Evolutionary conservation across 2,329 filamentous ascomycete genomes (phyloP).

Genomic region (Teratosphaeriaceae sp.): DNA sequence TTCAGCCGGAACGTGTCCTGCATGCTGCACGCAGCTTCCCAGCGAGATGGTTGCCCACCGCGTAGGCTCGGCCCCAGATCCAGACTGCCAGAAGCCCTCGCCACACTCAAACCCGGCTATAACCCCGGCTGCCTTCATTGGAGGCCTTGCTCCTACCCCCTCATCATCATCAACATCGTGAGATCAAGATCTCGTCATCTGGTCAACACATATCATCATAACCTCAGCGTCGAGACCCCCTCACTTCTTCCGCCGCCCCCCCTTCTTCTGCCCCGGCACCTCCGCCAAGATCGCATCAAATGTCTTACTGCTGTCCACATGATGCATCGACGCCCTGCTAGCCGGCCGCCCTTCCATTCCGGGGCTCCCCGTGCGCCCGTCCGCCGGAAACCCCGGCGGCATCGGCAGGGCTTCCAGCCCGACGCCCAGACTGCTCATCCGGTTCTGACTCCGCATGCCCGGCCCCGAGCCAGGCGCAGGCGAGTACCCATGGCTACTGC

Average conservation of each 20-base stretch:
- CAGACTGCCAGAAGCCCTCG: no score
- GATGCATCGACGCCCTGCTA: slow-evolving; percentile 20
- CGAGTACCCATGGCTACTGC: neutral
- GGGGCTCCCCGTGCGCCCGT: slow-evolving; percentile 12
- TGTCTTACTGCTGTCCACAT: slow-evolving; percentile 36
- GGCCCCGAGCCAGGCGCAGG: neutral
- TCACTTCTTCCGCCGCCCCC: slow-evolving; percentile 2
- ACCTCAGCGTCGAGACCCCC: no score
- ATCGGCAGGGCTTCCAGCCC: slow-evolving; percentile 43
- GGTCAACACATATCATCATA: no score
- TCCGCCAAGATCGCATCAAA: slow-evolving; percentile 43
- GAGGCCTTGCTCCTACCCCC: no score
- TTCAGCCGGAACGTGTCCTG: no score
- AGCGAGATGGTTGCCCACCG: no score
- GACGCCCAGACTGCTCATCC: slow-evolving; percentile 39
- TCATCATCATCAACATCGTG: no score
- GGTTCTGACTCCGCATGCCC: slow-evolving; percentile 19
- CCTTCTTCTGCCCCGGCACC: slow-evolving; percentile 19
- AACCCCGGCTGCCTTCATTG: no score
- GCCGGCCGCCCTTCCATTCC: slow-evolving; percentile 19
- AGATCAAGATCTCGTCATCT: no score
- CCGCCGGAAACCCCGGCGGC: slow-evolving; percentile 37
- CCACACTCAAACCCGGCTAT: no score
- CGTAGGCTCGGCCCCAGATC: no score
- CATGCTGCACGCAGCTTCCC: no score